Evolutionary conservation across 176 grass and related monocot genomes (phyloP), one percentile per base, ranked within the genome.

Genomic region (Carex myosuroides): DNA sequence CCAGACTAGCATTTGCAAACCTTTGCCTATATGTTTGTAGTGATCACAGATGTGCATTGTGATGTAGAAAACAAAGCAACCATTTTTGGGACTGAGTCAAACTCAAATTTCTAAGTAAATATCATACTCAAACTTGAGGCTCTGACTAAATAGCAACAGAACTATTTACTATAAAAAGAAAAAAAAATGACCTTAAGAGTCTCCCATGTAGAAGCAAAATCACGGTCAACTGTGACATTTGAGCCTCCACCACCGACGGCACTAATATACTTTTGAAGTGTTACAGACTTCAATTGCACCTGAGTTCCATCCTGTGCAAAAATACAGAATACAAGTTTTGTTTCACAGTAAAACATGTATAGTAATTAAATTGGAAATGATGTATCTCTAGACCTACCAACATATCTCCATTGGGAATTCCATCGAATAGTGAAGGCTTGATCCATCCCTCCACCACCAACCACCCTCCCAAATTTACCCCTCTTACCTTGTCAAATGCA

Each of bases 361-460:
- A 10, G 24, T 13, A 22, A 50, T 22, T 48, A 11, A 73, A 73
- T 30, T 29, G 4, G 24, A 77, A 71, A 30, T 77, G 24, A 56
- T 70, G 30, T 86, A 79, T 30, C 1, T 86, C 21, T 55, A 56
- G 72, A 61, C 87, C 2, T 78, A 97, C 92, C 85, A 97, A 87
- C 94, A 97, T 94, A 84, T 94, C 94, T 12, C 90, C 64, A 63
- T 92, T 97, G 12, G 88, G 81, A 62, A 94, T 97, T 76, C 78
- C 92, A n/a, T 92, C 88, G 18, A 97, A 94, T 80, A 97, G 63
- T 10, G 91, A 91, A 69, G 94, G 94, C 78, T 87, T 94, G 83
- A 97, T 94, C 94, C 94, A 97, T 24, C 88, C 87, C 77, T 97
- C 94, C 70, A 94, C 85, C 81, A 97, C 94, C 58, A 97, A 74